Base-by-base conservation (phyloP, 2,329 filamentous ascomycete genomes). In the Phoma sp. region DNA sequence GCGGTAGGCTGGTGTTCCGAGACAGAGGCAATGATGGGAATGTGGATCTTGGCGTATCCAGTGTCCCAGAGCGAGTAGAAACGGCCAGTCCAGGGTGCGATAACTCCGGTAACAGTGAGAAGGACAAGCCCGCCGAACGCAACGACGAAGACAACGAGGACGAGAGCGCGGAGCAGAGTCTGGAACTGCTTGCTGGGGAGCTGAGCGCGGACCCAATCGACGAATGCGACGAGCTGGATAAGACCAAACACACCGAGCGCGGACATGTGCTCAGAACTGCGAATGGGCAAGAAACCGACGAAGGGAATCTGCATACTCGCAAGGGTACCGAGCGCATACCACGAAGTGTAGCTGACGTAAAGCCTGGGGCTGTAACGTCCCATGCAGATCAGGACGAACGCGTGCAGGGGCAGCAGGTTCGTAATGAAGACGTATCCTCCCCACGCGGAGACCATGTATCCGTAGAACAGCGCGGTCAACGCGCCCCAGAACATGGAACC, bases 21-120 rank as follows among this genome's bases (percentile, higher is more conserved):
- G 41, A 99, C 95, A n/a, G 95, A 99, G 3, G 95, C 95, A 75
- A 99, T 99, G 74, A 99, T 99, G 58, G 95, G 95, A 73, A 99
- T 99, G 73, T 99, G 95, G 62, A 98, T 96, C 84, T 99, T 99
- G 70, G 95, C 95, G 74, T 99, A 99, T 68, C 92, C 90, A 6
- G 95, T 99, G 75, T 99, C 96, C 92, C 94, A 99, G 29, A 99
- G 87, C 21, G 96, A 99, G 82, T 99, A 99, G 85, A 99, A 99
- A 69, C 95, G 93, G 61, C 95, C 95, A 69, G 91, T 92, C 95
- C 95, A 99, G 17, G 96, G 95, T 21, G 96, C 95, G 76, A 99
- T 95, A 64, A 95, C 90, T 58, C 95, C 95, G 17, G 91, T 85
- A 19, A 93, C 87, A 7, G 94, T 97, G 44, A 90, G 81, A n/a